These are phyloP conservation scores for Hyphopichia khmerensis DNA, from an alignment of 1,139 yeast species.

Conservation along the genomic window DNA sequence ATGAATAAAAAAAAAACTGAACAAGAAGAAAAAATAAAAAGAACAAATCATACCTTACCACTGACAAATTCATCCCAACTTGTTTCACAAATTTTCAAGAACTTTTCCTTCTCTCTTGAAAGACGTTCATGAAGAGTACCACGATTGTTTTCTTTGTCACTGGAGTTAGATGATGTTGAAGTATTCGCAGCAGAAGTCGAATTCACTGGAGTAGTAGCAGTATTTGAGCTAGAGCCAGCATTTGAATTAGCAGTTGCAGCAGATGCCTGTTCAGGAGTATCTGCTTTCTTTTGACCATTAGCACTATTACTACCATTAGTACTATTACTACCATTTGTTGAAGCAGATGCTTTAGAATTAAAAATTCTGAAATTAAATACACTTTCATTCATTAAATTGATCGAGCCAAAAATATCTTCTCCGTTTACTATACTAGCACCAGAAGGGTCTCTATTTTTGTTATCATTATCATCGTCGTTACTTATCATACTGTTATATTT, in stretches of 20 bases:
- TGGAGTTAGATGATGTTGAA: constrained; percentile 4
- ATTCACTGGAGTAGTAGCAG: constrained; percentile 2
- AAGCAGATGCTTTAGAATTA: constrained; percentile 8
- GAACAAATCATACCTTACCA: constrained; percentile 2
- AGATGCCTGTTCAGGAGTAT: background rate
- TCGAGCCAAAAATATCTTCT: constrained; percentile 42
- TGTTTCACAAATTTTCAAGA: constrained; percentile 51
- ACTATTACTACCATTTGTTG: background rate
- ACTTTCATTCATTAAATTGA: constrained; percentile 44
- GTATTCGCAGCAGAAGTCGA: constrained; percentile 5
- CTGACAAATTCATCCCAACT: constrained; percentile 52
- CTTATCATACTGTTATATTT: constrained; percentile 19
- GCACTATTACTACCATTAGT: background rate
- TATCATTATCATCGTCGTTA: constrained; percentile 13
- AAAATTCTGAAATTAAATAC: constrained; percentile 44
- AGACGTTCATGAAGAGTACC: constrained; percentile 13
- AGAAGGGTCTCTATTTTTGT: constrained; percentile 11
- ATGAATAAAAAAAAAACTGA: too few species aligned
- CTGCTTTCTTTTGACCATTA: constrained; percentile 6
- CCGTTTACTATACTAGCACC: constrained; percentile 3
- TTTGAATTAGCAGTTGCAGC: background rate
- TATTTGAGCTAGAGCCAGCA: background rate
- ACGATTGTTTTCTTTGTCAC: constrained; percentile 6
- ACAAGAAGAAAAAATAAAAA: background rate
- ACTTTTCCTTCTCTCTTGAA: constrained; percentile 41